Base-by-base conservation (phyloP, 1,284 basidiomycete genomes). In the Omphalotus olearius region DNA sequence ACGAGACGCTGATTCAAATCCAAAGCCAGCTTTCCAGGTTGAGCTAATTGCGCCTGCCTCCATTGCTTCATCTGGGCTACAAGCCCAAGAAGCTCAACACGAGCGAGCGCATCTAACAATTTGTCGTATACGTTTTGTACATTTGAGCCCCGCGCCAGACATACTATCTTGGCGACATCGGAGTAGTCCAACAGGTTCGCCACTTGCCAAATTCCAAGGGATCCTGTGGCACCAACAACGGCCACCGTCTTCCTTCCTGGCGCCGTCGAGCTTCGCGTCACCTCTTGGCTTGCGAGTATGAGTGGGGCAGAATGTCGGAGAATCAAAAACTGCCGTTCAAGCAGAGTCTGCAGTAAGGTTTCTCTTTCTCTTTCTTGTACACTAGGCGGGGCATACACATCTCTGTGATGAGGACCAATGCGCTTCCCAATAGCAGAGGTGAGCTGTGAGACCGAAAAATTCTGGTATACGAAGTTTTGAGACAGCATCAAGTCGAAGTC, bases 191-290 rank as follows among this genome's bases (percentile, higher is more conserved):
- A 45, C 13, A 57, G 36, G 11, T 39, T 40, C 33, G 52, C 52
- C 16, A 57, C 50, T 42, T 57, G 56, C 56, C 56, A 57, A 11
- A 55, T 52, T 16, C 56, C 56, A 13, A 57, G 50, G 6, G 56
- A 57, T 4, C 56, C 56, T 13, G 53, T 50, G 7, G 56, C 56
- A 16, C 56, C 56, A 25, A 55, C 50, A 14, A 57, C 47, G 11
- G 56, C 56, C 3, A 57, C 56, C 13, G 55, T 50, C 11, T 52
- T 40, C 2, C 37, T 40, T 16, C 14, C 23, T 14, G 36, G 6
- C 46, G 20, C 35, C 20, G n/a, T n/a, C 6, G 10, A 4, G 26
- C n/a, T 11, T 20, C 35, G 36, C 26, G 17, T 23, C 5, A 36
- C 13, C 16, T 45, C 28, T 14, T 39, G 35, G 26, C 53, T 54